Conservation (phyloP, 257 asterid genomes). For the Solanum gandarillasii region DNA sequence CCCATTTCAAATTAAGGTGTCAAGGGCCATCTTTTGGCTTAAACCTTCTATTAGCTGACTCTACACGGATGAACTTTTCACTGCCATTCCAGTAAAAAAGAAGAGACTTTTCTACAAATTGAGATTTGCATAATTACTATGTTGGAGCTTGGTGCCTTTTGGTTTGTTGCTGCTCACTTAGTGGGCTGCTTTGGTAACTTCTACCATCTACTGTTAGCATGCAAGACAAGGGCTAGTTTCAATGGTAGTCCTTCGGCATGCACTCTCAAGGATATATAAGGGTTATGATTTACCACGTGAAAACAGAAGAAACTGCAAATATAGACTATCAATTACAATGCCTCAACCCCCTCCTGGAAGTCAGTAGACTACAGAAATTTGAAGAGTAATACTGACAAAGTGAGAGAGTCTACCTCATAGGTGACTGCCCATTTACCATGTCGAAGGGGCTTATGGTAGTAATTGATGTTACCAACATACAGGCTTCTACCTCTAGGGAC, state of each 20-base stretch:
- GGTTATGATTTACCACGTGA: background rate
- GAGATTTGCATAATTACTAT: background rate
- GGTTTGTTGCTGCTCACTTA: background rate
- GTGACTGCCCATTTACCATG: slow-evolving; percentile 99
- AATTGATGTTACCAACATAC: slow-evolving; percentile 85
- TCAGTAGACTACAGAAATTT: background rate
- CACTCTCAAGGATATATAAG: background rate
- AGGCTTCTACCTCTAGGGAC: slow-evolving; percentile 41
- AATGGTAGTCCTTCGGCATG: background rate
- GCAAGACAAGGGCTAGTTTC: background rate
- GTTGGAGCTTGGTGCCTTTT: background rate
- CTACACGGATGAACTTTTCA: background rate
- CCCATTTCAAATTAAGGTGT: background rate
- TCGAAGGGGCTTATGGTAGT: slow-evolving; percentile 81
- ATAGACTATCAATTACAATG: background rate
- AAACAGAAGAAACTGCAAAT: background rate
- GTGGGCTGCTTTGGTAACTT: background rate
- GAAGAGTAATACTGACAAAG: background rate
- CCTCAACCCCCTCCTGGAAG: background rate
- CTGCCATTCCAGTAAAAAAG: background rate
- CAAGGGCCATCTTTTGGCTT: background rate
- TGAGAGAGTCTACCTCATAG: slow-evolving; percentile 52
- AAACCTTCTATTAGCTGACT: background rate
- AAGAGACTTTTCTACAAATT: background rate
- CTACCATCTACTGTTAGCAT: background rate